Percentiles rank a stretch among this genome's conserved stretches.
Conservation (phyloP, 495 filamentous ascomycete genomes). For the Aspergillus nidulans region DNA sequence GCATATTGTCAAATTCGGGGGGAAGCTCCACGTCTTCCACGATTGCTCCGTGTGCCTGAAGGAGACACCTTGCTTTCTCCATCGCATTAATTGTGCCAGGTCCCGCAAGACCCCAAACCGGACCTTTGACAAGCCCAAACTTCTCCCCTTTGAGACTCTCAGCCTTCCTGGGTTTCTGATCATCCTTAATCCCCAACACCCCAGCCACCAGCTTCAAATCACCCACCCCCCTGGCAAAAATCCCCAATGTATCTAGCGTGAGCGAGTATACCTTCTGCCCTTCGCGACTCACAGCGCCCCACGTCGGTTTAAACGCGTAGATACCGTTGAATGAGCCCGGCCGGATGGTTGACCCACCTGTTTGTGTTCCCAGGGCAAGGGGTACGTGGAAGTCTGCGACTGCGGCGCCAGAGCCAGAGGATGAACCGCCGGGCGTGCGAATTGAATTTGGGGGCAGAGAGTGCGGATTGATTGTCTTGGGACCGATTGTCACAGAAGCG, state of each 20-base stretch:
- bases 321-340: conserved; percentile 53
- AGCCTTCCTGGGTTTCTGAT: conserved; percentile 29
- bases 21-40: conserved; percentile 5
- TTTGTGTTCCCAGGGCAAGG: conserved; percentile 14
- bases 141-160: conserved; percentile 30
- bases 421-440: conserved; percentile 14
- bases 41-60: neutral
- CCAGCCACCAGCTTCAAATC: conserved; percentile 47
- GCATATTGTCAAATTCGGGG: neutral
- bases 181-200: conserved; percentile 46
- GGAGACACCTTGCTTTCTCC: neutral
- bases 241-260: conserved; percentile 50
- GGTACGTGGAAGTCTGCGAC: conserved; percentile 16
- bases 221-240: conserved; percentile 43
- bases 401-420: conserved; percentile 14
- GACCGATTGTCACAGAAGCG: conserved; percentile 3
- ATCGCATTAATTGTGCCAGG: conserved; percentile 22
- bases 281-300: conserved; percentile 50
- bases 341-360: conserved; percentile 36
- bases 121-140: conserved; percentile 46
- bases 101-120: conserved; percentile 45
- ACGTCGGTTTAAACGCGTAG: conserved; percentile 55
- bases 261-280: conserved; percentile 45
- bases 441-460: neutral
- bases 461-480: conserved; percentile 8